Evolutionary conservation across 192 early-diverging fungal species (phyloP).

Genomic region (Lobulomyces angularis): DNA sequence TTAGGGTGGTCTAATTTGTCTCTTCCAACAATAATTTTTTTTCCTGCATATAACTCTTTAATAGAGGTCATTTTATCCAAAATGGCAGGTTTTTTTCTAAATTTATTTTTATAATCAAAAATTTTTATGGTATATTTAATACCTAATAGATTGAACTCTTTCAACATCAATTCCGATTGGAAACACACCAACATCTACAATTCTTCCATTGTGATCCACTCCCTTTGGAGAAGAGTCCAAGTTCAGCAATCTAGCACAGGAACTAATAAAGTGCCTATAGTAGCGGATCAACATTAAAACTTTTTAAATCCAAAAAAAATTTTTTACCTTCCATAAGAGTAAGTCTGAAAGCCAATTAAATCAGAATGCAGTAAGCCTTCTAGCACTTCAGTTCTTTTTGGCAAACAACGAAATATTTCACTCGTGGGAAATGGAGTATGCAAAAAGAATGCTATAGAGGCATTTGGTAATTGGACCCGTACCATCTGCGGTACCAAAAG

Average conservation of each 20-base stretch:
- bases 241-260: conserved; percentile 86
- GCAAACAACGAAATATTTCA: conserved; percentile 46
- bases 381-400: conserved; percentile 67
- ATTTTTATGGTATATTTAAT: background rate
- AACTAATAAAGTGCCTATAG: conserved; percentile 69
- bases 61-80: conserved; percentile 66
- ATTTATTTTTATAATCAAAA: conserved; percentile 7
- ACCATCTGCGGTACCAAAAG: conserved; percentile 32
- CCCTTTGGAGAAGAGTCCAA: conserved; percentile 82
- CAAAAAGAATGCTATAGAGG: conserved; percentile 41
- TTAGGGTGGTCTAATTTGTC: conserved; percentile 92
- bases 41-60: conserved; percentile 69
- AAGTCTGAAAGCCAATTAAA: conserved; percentile 93
- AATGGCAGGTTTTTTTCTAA: conserved; percentile 53
- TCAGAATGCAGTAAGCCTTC: conserved; percentile 83
- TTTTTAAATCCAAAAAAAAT: background rate
- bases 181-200: conserved; percentile 76
- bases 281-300: background rate
- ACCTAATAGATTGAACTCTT: conserved; percentile 38
- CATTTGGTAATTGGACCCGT: conserved; percentile 22
- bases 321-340: conserved; percentile 74
- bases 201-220: conserved; percentile 66
- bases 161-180: conserved; percentile 95
- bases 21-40: conserved; percentile 90
- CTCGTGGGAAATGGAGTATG: conserved; percentile 48